Conservation (phyloP, 2,329 filamentous ascomycete species). For the Emericellopsis cladophorae region DNA sequence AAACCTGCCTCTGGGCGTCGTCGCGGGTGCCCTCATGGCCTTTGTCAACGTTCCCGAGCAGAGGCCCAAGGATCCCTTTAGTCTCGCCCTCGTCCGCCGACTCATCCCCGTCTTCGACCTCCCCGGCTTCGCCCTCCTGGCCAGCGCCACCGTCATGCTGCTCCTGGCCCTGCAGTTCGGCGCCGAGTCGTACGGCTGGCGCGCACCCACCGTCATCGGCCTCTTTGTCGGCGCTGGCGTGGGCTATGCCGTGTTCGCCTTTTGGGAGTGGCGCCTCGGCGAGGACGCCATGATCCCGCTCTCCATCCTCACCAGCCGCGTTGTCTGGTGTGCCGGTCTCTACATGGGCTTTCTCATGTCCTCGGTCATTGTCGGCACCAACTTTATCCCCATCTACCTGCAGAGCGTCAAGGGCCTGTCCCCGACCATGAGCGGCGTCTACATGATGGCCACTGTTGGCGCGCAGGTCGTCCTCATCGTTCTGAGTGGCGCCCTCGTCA, state of each 20-base stretch:
- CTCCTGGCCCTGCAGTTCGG: constrained; percentile 32
- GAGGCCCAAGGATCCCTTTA: constrained; percentile 14
- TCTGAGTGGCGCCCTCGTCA: background rate
- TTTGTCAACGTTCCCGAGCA: constrained; percentile 23
- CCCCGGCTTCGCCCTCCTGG: constrained; percentile 27
- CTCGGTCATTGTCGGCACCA: constrained; percentile 25
- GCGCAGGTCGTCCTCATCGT: constrained; percentile 6
- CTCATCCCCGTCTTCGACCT: constrained; percentile 21
- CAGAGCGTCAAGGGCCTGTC: constrained; percentile 26
- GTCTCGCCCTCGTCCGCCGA: constrained; percentile 10
- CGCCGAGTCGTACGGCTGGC: constrained; percentile 17
- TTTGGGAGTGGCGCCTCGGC: constrained; percentile 21
- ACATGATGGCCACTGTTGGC: constrained; percentile 12
- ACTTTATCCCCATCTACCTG: constrained; percentile 35
- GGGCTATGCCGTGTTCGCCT: constrained; percentile 11
- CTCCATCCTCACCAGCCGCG: constrained; percentile 3
- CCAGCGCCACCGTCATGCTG: constrained; percentile 25
- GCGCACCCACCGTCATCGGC: constrained; percentile 19
- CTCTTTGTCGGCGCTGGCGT: constrained; percentile 18
- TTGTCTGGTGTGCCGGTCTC: constrained; percentile 4
- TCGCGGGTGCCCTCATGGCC: constrained; percentile 18
- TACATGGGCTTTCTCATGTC: constrained; percentile 22
- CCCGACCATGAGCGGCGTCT: constrained; percentile 12
- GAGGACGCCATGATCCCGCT: constrained; percentile 23
- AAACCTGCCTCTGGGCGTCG: constrained; percentile 29